A percentile compares a stretch with the other conserved stretches of the same genome.
These are phyloP conservation scores for Cytospora chrysosperma DNA, from an alignment of 2,329 filamentous ascomycete species.

Conservation along the genomic window DNA sequence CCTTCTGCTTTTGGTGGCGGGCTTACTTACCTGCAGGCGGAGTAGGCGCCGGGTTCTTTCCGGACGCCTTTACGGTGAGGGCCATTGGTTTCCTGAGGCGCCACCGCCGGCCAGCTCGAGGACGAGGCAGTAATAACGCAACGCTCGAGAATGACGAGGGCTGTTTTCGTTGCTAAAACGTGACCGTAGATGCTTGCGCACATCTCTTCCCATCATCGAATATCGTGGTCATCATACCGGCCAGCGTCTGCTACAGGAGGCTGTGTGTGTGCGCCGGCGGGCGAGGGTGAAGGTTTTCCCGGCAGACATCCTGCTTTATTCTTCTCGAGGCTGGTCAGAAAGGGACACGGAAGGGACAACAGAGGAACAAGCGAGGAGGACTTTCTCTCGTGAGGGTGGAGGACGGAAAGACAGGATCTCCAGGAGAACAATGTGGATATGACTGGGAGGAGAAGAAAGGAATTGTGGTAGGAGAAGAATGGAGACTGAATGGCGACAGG, in stretches of 20 bases:
- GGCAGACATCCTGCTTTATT: too few relatives aligned
- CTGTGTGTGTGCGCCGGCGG: too few relatives aligned
- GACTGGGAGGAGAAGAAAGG: neutral
- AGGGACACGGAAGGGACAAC: too few relatives aligned
- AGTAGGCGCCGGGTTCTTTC: neutral
- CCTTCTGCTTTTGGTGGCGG: neutral
- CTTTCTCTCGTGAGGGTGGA: neutral
- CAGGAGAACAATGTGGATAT: neutral
- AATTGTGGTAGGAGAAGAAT: neutral
- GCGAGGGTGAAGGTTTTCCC: neutral
- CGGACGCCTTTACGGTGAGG: neutral
- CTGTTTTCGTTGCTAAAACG: too few relatives aligned
- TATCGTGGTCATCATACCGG: neutral
- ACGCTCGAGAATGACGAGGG: neutral
- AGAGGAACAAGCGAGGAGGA: neutral
- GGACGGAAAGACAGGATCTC: neutral
- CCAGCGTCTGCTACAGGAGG: neutral
- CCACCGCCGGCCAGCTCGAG: neutral
- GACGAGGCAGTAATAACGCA: neutral
- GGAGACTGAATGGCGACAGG: neutral
- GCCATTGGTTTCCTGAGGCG: neutral
- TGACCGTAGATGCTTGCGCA: neutral
- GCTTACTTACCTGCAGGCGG: conserved; percentile 6
- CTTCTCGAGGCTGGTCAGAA: too few relatives aligned
- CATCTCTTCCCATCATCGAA: neutral